These are phyloP conservation scores for Trypanosomatidae sp. DNA, from an alignment of 208 protist genomes.

Conservation along the genomic window DNA sequence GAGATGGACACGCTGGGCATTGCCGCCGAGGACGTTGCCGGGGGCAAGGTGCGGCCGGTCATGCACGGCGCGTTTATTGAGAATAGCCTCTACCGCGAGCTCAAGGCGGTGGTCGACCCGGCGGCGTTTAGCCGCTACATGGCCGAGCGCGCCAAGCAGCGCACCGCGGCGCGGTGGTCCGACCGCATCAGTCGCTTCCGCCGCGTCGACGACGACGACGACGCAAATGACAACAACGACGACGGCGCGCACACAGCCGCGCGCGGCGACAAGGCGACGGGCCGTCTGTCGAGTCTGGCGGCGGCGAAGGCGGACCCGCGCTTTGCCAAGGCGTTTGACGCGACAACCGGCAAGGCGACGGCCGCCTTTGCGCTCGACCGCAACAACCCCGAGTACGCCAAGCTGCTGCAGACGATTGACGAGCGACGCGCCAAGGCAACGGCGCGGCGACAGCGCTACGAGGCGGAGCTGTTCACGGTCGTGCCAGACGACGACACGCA, in stretches of 20 bases:
- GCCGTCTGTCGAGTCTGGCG: conserved; percentile 8
- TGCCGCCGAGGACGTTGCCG: conserved; percentile 84
- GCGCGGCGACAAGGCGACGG: background rate
- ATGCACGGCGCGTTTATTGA: conserved; percentile 99
- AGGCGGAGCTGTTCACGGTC: conserved; percentile 61
- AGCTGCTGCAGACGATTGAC: conserved; percentile 64
- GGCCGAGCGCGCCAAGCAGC: conserved; percentile 36
- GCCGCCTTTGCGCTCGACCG: conserved; percentile 58
- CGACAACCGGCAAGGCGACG: conserved; percentile 12
- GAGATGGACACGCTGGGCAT: conserved; percentile 87
- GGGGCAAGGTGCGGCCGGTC: conserved; percentile 87
- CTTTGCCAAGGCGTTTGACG: conserved; percentile 54
- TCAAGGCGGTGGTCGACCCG: conserved; percentile 81
- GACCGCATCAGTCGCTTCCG: conserved; percentile 83
- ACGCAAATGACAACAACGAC: conserved; percentile 1
- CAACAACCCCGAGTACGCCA: conserved; percentile 68
- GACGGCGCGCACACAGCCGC: background rate
- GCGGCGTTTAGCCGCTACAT: conserved; percentile 82
- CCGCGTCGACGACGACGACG: conserved; percentile 13
- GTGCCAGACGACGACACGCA: conserved; percentile 31
- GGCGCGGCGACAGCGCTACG: conserved; percentile 49
- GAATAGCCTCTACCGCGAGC: conserved; percentile 75
- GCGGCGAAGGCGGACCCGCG: conserved; percentile 48
- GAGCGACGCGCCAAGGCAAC: conserved; percentile 55
- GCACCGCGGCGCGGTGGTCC: conserved; percentile 39